phyloP scores from a whole-genome alignment of 2,329 filamentous ascomycete genomes.

The Penicillium carneum region DNA sequence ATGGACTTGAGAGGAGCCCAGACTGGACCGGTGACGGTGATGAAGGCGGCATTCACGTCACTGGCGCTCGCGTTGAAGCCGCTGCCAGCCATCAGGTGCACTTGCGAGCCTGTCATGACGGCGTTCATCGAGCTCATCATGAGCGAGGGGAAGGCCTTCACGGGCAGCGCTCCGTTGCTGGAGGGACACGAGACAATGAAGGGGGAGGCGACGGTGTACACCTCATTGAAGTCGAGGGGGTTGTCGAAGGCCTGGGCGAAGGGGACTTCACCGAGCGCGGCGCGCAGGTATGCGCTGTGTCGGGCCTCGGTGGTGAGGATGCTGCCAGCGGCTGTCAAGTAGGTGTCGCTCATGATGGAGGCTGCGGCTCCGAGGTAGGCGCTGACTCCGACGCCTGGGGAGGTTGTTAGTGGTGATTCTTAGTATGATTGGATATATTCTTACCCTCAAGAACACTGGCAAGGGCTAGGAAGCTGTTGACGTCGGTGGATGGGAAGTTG shows the following conservation, averaged over 20 bases:
- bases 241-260: conserved; percentile 68
- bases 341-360: conserved; percentile 63
- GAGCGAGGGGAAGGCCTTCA: conserved; percentile 67
- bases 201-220: conserved; percentile 69
- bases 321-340: conserved; percentile 67
- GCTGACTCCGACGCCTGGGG: conserved; percentile 59
- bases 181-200: conserved; percentile 68
- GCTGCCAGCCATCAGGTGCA: conserved; percentile 36
- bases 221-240: conserved; percentile 64
- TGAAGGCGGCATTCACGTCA: conserved; percentile 31
- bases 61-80: conserved; percentile 34
- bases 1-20: conserved; percentile 22
- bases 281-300: conserved; percentile 68
- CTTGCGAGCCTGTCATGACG: conserved; percentile 29
- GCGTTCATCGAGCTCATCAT: conserved; percentile 23
- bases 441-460: conserved; percentile 62
- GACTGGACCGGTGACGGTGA: conserved; percentile 36
- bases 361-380: conserved; percentile 70
- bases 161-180: conserved; percentile 63
- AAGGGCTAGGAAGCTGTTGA: conserved; percentile 60
- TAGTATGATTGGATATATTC: neutral
- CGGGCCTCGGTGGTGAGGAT: conserved; percentile 71
- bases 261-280: conserved; percentile 57
- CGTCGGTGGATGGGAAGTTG: conserved; percentile 60
- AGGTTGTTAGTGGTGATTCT: neutral